A percentile compares a stretch with the other conserved stretches of the same genome.
phyloP scores from a whole-genome alignment of 1,139 yeast species.

The Kodamaea suecica region DNA sequence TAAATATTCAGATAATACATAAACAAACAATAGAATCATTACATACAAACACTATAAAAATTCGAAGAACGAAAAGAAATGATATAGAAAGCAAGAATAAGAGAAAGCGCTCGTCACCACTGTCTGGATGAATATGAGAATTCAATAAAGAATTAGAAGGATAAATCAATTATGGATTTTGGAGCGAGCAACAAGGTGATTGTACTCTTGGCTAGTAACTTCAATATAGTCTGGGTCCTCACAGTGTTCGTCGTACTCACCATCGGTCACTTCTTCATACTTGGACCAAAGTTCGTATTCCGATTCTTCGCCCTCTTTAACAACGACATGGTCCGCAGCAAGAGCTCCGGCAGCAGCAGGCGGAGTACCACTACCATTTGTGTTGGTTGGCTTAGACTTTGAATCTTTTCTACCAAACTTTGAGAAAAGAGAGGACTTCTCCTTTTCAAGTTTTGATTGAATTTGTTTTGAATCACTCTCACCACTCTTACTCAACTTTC shows the following conservation, averaged over 20 bases:
- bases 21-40: background rate
- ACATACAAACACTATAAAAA: background rate
- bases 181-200: slow-evolving; percentile 7
- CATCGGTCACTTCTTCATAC: slow-evolving; percentile 51
- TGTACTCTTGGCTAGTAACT: slow-evolving; percentile 37
- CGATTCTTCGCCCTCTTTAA: slow-evolving; percentile 11
- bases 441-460: background rate
- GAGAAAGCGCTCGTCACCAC: no score
- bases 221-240: slow-evolving; percentile 51
- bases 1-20: background rate
- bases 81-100: no score
- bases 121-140: no score
- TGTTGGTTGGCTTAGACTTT: background rate
- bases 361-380: background rate
- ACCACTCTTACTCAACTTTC: slow-evolving; percentile 14
- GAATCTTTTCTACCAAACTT: slow-evolving; percentile 8
- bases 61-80: no score
- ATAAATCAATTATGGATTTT: slow-evolving; percentile 1
- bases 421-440: slow-evolving; percentile 6
- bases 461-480: background rate
- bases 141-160: slow-evolving; percentile 9
- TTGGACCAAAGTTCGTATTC: slow-evolving; percentile 37
- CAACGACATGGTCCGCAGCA: slow-evolving; percentile 4
- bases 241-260: slow-evolving; percentile 43
- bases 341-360: slow-evolving; percentile 1